Conservation (phyloP, 2,329 filamentous ascomycete genomes). For the Clonostachys solani region DNA sequence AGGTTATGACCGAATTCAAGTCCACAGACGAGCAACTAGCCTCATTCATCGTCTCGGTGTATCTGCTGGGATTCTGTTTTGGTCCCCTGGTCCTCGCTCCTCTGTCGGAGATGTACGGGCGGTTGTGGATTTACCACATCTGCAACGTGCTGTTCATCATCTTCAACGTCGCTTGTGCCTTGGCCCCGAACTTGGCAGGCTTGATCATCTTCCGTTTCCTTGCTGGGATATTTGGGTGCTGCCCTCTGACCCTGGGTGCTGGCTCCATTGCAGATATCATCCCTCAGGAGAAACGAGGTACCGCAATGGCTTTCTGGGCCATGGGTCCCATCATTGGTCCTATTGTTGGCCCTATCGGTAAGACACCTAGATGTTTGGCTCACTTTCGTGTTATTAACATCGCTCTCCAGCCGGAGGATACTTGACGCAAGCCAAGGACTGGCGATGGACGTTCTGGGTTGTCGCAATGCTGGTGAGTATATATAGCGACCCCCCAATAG, state of each 20-base stretch:
- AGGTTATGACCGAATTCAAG: slow-evolving; percentile 46
- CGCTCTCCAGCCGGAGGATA: slow-evolving; percentile 30
- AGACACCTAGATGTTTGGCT: not conserved
- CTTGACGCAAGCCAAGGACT: slow-evolving; percentile 35
- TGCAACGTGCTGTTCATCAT: slow-evolving; percentile 43
- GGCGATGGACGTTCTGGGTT: slow-evolving; percentile 49
- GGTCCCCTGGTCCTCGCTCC: slow-evolving; percentile 50
- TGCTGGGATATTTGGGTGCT: slow-evolving; percentile 24
- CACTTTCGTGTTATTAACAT: no score
- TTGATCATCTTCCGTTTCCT: slow-evolving; percentile 44
- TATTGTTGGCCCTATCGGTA: slow-evolving; percentile 38
- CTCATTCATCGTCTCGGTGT: slow-evolving; percentile 33
- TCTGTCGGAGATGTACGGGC: slow-evolving; percentile 44
- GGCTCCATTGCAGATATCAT: slow-evolving; percentile 47
- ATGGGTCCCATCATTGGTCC: slow-evolving; percentile 46
- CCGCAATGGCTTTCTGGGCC: slow-evolving; percentile 40
- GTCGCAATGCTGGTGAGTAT: slow-evolving; percentile 33
- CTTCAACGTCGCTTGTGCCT: slow-evolving; percentile 47
- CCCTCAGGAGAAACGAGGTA: slow-evolving; percentile 37
- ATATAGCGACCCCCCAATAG: no score
- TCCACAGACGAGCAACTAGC: slow-evolving; percentile 35
- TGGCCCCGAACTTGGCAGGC: slow-evolving; percentile 37
- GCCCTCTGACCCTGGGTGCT: slow-evolving; percentile 41
- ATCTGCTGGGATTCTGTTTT: slow-evolving; percentile 45
- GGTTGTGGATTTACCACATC: slow-evolving; percentile 34